Evolutionary conservation across 257 asterid genomes (phyloP).

Genomic region (Fraxinus quadrangulata): DNA sequence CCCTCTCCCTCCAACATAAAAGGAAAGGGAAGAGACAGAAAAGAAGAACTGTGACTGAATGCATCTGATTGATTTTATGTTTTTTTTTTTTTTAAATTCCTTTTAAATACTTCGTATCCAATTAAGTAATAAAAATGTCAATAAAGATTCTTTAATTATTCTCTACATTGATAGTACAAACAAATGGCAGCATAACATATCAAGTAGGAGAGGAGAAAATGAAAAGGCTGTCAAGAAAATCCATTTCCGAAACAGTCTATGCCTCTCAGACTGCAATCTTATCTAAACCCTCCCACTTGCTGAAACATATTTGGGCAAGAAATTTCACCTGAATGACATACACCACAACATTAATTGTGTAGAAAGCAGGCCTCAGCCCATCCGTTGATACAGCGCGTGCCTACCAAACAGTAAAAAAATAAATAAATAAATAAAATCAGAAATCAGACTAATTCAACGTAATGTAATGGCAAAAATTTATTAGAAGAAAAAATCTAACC

Average conservation of each 20-base stretch:
- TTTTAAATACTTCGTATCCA: background rate
- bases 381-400: slow-evolving; percentile 98
- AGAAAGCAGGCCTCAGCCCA: slow-evolving; percentile 89
- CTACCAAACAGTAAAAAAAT: slow-evolving; percentile 38
- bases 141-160: background rate
- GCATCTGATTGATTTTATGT: background rate
- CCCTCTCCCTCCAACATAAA: background rate
- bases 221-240: background rate
- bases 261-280: background rate
- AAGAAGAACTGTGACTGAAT: background rate
- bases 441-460: background rate
- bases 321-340: slow-evolving; percentile 80
- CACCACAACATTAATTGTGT: slow-evolving; percentile 72
- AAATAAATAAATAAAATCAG: background rate
- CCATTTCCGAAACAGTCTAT: too few species aligned
- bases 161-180: background rate
- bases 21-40: background rate
- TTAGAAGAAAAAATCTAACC: slow-evolving; percentile 4
- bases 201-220: background rate
- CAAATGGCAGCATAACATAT: background rate
- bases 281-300: background rate
- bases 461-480: slow-evolving; percentile 17
- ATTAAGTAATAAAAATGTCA: background rate
- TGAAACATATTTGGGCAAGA: slow-evolving; percentile 13
- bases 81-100: background rate